Percentiles rank a stretch among this genome's conserved stretches.
These are phyloP conservation scores for Suhomyces sp. DNA, from an alignment of 805 yeast genomes.

Conservation along the genomic window DNA sequence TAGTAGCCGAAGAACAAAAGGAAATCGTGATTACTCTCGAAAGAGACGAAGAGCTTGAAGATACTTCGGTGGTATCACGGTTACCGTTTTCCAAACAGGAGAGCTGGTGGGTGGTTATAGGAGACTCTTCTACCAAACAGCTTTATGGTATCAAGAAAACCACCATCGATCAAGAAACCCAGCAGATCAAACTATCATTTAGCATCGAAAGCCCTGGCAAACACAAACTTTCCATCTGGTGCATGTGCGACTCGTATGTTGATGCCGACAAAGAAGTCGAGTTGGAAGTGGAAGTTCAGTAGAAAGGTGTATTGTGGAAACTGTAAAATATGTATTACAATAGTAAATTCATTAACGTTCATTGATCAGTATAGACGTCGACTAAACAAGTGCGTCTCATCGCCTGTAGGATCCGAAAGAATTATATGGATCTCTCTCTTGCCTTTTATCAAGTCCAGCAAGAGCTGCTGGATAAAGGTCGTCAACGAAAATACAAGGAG, in stretches of 20 bases:
- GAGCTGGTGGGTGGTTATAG: slow-evolving; percentile 87
- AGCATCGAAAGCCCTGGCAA: slow-evolving; percentile 59
- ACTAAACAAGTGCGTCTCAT: not conserved
- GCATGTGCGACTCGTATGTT: slow-evolving; percentile 86
- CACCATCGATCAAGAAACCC: slow-evolving; percentile 49
- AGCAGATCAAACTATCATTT: slow-evolving; percentile 52
- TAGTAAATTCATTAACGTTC: not conserved
- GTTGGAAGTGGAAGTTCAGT: slow-evolving; percentile 46
- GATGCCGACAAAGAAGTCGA: slow-evolving; percentile 86
- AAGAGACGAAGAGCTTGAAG: slow-evolving; percentile 78
- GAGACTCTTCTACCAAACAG: slow-evolving; percentile 57
- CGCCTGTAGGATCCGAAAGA: not conserved
- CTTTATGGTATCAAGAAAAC: slow-evolving; percentile 73
- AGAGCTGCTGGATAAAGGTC: not conserved
- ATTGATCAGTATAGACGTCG: not conserved
- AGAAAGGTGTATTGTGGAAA: not conserved
- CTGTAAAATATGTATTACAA: not conserved
- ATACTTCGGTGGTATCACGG: slow-evolving; percentile 56
- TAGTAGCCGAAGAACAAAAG: slow-evolving; percentile 49
- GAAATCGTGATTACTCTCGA: slow-evolving; percentile 48
- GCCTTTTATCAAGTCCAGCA: not conserved
- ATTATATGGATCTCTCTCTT: not conserved
- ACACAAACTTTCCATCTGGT: slow-evolving; percentile 69
- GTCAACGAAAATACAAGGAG: not conserved
- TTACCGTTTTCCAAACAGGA: slow-evolving; percentile 64